These are phyloP conservation scores for Penicillium sp. DNA, from an alignment of 2,329 filamentous ascomycete genomes.

Conservation along the genomic window DNA sequence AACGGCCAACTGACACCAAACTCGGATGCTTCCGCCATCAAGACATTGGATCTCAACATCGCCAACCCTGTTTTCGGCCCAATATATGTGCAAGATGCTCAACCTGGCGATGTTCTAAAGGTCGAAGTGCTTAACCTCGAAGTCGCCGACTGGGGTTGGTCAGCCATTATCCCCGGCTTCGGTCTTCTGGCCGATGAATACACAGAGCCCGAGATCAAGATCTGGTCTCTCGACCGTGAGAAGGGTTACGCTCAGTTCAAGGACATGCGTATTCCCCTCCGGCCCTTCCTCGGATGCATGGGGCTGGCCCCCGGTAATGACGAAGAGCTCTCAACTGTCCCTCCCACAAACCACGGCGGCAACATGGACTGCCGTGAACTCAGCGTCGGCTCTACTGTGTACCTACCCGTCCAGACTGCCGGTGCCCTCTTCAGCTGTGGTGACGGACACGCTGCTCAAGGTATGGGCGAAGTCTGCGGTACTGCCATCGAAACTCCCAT, in stretches of 20 bases:
- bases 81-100: slow-evolving; percentile 50
- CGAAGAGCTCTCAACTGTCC: slow-evolving; percentile 52
- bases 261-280: slow-evolving; percentile 50
- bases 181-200: slow-evolving; percentile 54
- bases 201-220: slow-evolving; percentile 45
- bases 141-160: slow-evolving; percentile 54
- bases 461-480: slow-evolving; percentile 57
- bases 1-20: slow-evolving; percentile 51
- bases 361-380: slow-evolving; percentile 57
- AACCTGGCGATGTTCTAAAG: slow-evolving; percentile 54
- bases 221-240: slow-evolving; percentile 48
- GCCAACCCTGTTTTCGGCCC: slow-evolving; percentile 55
- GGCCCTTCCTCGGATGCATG: slow-evolving; percentile 55
- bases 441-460: slow-evolving; percentile 57
- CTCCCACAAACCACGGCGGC: slow-evolving; percentile 54
- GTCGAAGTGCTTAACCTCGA: slow-evolving; percentile 51
- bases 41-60: slow-evolving; percentile 41
- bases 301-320: slow-evolving; percentile 50
- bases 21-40: slow-evolving; percentile 43
- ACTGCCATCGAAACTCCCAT: slow-evolving; percentile 59
- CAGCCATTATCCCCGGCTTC: slow-evolving; percentile 52
- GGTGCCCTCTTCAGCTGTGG: slow-evolving; percentile 57
- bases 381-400: slow-evolving; percentile 48
- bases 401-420: slow-evolving; percentile 50
- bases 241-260: slow-evolving; percentile 48